Percentiles rank a stretch among this genome's conserved stretches.
These are phyloP conservation scores for sunflower (Helianthus annuus) DNA, from an alignment of 129 eudicot species.

Conservation along the genomic window DNA sequence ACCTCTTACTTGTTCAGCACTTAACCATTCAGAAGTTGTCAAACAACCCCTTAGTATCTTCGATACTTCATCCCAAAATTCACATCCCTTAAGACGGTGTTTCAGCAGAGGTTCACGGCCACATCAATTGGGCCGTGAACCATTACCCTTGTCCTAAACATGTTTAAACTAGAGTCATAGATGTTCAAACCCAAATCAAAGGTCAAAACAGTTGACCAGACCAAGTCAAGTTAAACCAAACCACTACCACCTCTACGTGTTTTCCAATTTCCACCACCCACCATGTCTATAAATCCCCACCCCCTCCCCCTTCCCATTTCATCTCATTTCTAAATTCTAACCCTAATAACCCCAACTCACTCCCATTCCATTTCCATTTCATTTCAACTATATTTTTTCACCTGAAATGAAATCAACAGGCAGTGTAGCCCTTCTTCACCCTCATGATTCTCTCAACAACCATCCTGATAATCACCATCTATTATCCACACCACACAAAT, in stretches of 20 bases:
- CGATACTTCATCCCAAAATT: too few species aligned
- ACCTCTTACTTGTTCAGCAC: too few species aligned
- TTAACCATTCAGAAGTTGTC: too few species aligned
- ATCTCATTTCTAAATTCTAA: conserved; percentile 16
- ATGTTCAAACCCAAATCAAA: conserved; percentile 5
- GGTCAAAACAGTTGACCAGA: conserved; percentile 35
- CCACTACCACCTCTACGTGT: conserved; percentile 15
- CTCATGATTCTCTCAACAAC: conserved; percentile 31
- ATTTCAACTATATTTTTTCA: not conserved
- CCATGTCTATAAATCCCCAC: conserved; percentile 21
- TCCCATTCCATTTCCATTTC: not conserved
- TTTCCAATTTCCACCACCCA: conserved; percentile 1
- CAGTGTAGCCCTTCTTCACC: conserved; percentile 45
- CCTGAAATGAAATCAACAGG: conserved; percentile 39
- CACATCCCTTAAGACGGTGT: too few species aligned
- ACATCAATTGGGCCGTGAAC: too few species aligned
- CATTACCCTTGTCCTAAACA: too few species aligned
- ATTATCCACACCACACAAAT: too few species aligned
- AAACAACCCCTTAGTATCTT: too few species aligned
- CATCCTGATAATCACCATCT: too few species aligned
- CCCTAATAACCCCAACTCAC: not conserved
- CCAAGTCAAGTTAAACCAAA: conserved; percentile 7
- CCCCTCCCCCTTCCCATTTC: not conserved
- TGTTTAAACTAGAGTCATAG: too few species aligned
- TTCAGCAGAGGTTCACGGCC: too few species aligned